phyloP scores from a whole-genome alignment of 2,329 filamentous ascomycete species.

The Aspergillus proliferans region DNA sequence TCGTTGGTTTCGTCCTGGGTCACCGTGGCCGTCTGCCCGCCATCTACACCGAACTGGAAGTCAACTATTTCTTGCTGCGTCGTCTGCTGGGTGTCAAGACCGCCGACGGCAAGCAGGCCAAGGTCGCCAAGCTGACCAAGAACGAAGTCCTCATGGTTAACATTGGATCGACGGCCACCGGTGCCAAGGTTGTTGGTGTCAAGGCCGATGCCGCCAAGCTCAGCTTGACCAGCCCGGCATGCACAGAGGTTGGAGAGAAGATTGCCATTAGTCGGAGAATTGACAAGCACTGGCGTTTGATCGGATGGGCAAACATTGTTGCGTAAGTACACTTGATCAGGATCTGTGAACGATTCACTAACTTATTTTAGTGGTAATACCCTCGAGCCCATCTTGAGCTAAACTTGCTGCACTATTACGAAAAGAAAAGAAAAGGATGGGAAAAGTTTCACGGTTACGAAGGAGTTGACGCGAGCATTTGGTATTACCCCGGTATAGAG shows the following conservation, averaged over 20 bases:
- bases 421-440: conserved; percentile 8
- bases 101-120: conserved; percentile 96
- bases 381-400: conserved; percentile 40
- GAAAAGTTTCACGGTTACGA: conserved; percentile 22
- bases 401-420: conserved; percentile 15
- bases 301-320: conserved; percentile 81
- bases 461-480: conserved; percentile 20
- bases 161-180: conserved; percentile 94
- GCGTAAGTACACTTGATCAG: conserved; percentile 34
- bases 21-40: conserved; percentile 88
- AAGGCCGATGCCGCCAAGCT: conserved; percentile 97
- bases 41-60: conserved; percentile 97
- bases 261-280: conserved; percentile 93
- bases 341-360: conserved; percentile 6
- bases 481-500: conserved; percentile 28
- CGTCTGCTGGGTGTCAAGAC: conserved; percentile 94
- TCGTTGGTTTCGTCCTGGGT: conserved; percentile 95
- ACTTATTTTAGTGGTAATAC: conserved; percentile 38
- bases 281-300: conserved; percentile 97
- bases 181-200: conserved; percentile 93
- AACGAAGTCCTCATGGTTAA: conserved; percentile 99
- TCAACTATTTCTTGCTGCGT: conserved; percentile 98
- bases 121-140: conserved; percentile 96
- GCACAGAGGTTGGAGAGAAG: conserved; percentile 97
- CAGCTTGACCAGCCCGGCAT: conserved; percentile 84